These are phyloP conservation scores for Solanum hybrid DNA, from an alignment of 305 asterid genomes.

Conservation along the genomic window DNA sequence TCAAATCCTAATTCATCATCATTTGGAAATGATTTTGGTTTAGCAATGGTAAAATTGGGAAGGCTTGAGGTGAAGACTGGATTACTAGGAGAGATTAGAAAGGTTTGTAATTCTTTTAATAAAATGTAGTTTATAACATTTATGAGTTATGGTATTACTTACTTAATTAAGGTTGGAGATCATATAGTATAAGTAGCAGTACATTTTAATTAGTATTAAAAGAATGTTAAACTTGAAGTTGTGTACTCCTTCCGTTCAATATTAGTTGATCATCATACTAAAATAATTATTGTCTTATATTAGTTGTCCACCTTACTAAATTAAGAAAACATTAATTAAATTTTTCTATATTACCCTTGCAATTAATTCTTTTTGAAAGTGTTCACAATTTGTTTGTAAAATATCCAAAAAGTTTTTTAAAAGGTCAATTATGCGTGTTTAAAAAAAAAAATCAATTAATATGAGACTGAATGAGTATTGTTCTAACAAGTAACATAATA, in stretches of 20 bases:
- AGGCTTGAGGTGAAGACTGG: conserved; percentile 22
- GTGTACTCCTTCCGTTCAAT: no score
- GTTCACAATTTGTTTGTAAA: no score
- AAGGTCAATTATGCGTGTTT: no score
- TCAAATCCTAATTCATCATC: background rate
- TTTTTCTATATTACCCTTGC: no score
- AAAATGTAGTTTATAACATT: background rate
- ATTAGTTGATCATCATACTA: no score
- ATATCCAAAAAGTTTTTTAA: no score
- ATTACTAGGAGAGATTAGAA: conserved; percentile 19
- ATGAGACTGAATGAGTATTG: no score
- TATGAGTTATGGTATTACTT: background rate
- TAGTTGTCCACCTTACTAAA: no score
- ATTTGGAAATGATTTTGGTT: conserved; percentile 14
- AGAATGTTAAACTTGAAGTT: background rate
- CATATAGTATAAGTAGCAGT: background rate
- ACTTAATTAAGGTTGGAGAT: background rate
- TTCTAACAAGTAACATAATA: background rate
- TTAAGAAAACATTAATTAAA: no score
- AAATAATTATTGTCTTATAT: no score
- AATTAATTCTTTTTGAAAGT: no score
- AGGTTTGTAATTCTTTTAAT: conserved; percentile 20
- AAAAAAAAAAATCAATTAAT: no score
- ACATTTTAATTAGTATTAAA: background rate
- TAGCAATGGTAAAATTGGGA: conserved; percentile 24